phyloP scores from a whole-genome alignment of 768 basidiomycete species.

The Mycena epipterygia region DNA sequence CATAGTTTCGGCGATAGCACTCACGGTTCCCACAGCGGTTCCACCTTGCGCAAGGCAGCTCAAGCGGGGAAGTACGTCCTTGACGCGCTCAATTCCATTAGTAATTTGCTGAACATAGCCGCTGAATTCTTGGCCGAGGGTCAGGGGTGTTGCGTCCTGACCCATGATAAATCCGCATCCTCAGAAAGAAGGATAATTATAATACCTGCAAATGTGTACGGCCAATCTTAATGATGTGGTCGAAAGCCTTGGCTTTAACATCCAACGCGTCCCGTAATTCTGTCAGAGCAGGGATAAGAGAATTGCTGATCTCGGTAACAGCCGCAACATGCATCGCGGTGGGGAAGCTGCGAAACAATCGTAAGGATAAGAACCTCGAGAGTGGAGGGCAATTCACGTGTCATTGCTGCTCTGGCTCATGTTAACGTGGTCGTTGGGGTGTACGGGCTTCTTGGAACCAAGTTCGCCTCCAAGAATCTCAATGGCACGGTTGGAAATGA shows the following conservation, averaged over 20 bases:
- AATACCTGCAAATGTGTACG: conserved; percentile 92
- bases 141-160: conserved; percentile 96
- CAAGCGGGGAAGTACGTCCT: conserved; percentile 86
- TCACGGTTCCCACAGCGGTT: conserved; percentile 96
- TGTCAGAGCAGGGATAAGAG: conserved; percentile 87
- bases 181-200: too few species aligned
- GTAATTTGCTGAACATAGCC: conserved; percentile 97
- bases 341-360: conserved; percentile 78
- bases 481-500: conserved; percentile 98
- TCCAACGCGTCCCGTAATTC: conserved; percentile 89
- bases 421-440: conserved; percentile 99
- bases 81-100: conserved; percentile 90
- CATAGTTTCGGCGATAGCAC: conserved; percentile 41
- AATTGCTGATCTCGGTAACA: conserved; percentile 85
- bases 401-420: conserved; percentile 99
- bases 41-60: conserved; percentile 96
- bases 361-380: not conserved
- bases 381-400: conserved; percentile 70
- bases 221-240: conserved; percentile 97
- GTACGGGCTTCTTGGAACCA: conserved; percentile 96
- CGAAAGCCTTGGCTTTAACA: conserved; percentile 86
- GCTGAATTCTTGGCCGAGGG: conserved; percentile 98
- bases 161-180: not conserved
- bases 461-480: conserved; percentile 95
- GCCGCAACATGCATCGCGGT: conserved; percentile 99